Conservation (phyloP, 345 rosid species). For the Odontarrhena argentea region DNA sequence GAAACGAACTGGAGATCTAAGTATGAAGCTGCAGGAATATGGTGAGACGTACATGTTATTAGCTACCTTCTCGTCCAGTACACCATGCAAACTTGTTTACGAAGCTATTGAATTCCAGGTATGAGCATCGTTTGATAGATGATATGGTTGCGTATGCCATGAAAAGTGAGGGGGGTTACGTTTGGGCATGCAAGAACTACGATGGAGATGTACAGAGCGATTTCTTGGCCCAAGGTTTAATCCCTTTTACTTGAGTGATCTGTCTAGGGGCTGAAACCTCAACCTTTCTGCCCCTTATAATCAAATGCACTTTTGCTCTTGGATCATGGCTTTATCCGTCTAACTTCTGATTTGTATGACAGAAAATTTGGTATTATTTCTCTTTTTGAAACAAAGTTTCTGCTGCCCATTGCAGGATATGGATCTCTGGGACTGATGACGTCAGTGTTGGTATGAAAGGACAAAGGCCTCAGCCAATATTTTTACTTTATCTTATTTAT, state of each 20-base stretch:
- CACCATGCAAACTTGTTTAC: conserved; percentile 24
- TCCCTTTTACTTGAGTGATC: conserved; percentile 8
- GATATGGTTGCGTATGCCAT: conserved; percentile 97
- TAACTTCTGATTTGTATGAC: conserved; percentile 11
- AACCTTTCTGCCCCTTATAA: not conserved
- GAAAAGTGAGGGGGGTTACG: conserved; percentile 93
- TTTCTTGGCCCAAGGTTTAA: conserved; percentile 89
- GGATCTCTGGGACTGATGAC: conserved; percentile 99
- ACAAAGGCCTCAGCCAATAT: not conserved
- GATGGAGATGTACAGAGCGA: conserved; percentile 99
- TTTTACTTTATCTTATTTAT: conserved; percentile 3
- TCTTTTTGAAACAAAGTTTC: conserved; percentile 17
- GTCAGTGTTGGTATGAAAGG: conserved; percentile 71
- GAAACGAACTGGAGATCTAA: conserved; percentile 78
- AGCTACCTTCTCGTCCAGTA: conserved; percentile 27
- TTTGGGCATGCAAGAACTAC: conserved; percentile 98
- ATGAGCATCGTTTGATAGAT: conserved; percentile 94
- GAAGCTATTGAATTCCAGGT: conserved; percentile 51
- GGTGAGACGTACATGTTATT: conserved; percentile 50
- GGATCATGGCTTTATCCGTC: conserved; percentile 44
- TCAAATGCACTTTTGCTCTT: conserved; percentile 52
- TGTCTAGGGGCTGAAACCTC: conserved; percentile 2
- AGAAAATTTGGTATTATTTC: not conserved
- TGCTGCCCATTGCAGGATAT: conserved; percentile 59
- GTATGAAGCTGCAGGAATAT: conserved; percentile 83